Evolutionary conservation across 176 grass and related monocot genomes (phyloP).

Genomic region (Avena insularis): DNA sequence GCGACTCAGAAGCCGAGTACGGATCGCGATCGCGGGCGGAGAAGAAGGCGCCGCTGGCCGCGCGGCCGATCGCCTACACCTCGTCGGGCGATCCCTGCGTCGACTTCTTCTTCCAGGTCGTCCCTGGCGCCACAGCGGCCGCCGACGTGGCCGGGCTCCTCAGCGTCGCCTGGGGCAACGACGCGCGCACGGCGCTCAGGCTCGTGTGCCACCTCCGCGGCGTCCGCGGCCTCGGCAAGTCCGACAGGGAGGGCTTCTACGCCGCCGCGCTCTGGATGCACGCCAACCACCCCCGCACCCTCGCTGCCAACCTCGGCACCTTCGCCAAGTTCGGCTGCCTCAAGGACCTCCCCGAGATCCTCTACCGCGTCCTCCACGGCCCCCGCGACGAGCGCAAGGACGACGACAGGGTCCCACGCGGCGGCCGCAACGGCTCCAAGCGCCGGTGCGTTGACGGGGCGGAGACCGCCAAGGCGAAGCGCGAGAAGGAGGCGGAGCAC

Average conservation of each 20-base stretch:
- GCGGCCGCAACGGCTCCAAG: not conserved
- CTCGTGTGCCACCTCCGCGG: conserved; percentile 5
- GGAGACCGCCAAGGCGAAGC: not conserved
- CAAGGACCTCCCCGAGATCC: conserved; percentile 62
- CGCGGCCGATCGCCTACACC: conserved; percentile 18
- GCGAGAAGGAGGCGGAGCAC: conserved; percentile 18
- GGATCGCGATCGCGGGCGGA: not conserved
- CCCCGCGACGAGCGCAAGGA: conserved; percentile 18
- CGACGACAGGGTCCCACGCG: not conserved
- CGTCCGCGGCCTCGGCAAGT: conserved; percentile 19
- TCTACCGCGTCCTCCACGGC: conserved; percentile 46
- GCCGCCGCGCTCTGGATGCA: conserved; percentile 59
- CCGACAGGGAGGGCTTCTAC: conserved; percentile 56
- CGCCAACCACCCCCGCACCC: conserved; percentile 54
- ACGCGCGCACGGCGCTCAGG: conserved; percentile 52
- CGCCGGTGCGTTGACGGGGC: not conserved
- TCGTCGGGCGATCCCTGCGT: conserved; percentile 62
- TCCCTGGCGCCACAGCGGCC: conserved; percentile 38
- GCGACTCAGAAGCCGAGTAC: not conserved
- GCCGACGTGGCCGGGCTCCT: conserved; percentile 27
- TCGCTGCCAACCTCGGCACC: conserved; percentile 48
- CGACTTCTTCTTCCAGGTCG: conserved; percentile 77
- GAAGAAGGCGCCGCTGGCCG: not conserved
- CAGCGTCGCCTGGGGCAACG: conserved; percentile 45
- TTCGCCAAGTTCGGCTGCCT: conserved; percentile 60